Percentiles rank a stretch among this genome's conserved stretches.
Conservation (phyloP, 225 moss, liverwort and hornwort genomes). For the Climacium dendroides region DNA sequence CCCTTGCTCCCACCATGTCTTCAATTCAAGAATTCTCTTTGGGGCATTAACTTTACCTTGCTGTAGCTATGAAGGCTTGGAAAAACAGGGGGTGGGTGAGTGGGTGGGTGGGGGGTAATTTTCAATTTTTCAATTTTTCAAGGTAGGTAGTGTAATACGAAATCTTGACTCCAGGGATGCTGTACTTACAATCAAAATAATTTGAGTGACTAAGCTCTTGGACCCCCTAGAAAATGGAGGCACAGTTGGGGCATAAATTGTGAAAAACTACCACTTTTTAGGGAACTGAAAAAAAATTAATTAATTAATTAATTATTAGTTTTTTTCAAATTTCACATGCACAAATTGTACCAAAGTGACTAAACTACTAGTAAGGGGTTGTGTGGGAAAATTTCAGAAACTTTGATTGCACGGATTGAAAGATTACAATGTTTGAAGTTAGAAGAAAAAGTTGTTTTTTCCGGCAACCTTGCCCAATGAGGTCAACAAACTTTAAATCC, state of each 20-base stretch:
- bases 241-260: background rate
- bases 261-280: background rate
- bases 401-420: fast-evolving
- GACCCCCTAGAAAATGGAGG: background rate
- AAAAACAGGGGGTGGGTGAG: background rate
- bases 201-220: background rate
- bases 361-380: background rate
- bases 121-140: background rate
- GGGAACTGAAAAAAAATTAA: background rate
- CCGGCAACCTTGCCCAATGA: fast-evolving
- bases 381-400: background rate
- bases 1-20: background rate
- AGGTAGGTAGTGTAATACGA: background rate
- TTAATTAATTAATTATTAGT: no score
- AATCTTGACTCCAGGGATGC: background rate
- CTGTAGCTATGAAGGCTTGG: background rate
- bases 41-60: background rate
- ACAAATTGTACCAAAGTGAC: background rate
- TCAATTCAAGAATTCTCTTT: conserved; percentile 14
- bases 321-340: background rate
- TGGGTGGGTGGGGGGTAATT: background rate
- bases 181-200: background rate
- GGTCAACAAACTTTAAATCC: background rate
- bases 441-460: background rate
- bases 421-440: background rate